Base-by-base conservation (phyloP, 768 basidiomycete genomes). In the Scleroderma citrinum region DNA sequence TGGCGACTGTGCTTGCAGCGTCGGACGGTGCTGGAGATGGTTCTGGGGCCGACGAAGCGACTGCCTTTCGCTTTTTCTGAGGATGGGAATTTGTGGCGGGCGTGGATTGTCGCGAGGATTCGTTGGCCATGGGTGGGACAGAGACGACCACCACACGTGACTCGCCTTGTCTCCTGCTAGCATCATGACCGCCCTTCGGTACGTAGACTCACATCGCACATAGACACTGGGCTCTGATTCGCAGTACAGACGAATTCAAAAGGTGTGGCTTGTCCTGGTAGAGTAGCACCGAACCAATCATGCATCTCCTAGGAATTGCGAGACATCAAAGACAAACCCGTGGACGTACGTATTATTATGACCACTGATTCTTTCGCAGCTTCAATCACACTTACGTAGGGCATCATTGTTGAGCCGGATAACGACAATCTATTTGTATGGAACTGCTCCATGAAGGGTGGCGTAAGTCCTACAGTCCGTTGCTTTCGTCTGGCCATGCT, bases 361-460 rank as follows among this genome's bases (percentile, higher is more conserved):
- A 53, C 56, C 43, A 31, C 38, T 17, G 30, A 20, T 37, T 26
- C 57, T 49, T 35, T 42, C 56, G 51, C 41, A 41, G 40, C 23
- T 42, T 53, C 49, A 23, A 36, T 50, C 39, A 24, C 53, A 46
- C 44, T 44, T 52, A 19, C 49, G 36, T 51, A 91, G 89, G 83
- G 80, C 13, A 55, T 92, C 31, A 65, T 70, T 2, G 80, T 83
- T 14, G 77, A 82, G 38, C 72, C 80, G 2, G 71, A 76, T 37
- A 89, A 90, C 10, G 81, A 82, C 51, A 88, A 91, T 62, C 39
- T 91, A 17, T 79, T 87, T 49, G 68, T 81, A 51, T 92, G 90
- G 91, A 79, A 84, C 50, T 88, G 89, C 55, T 62, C 74, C 10
- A 79, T 92, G 56, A 87, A 83, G 62, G 89, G 83, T 48, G 73